Conservation (phyloP, 1,284 basidiomycete genomes). For the Marasmius oreades region DNA sequence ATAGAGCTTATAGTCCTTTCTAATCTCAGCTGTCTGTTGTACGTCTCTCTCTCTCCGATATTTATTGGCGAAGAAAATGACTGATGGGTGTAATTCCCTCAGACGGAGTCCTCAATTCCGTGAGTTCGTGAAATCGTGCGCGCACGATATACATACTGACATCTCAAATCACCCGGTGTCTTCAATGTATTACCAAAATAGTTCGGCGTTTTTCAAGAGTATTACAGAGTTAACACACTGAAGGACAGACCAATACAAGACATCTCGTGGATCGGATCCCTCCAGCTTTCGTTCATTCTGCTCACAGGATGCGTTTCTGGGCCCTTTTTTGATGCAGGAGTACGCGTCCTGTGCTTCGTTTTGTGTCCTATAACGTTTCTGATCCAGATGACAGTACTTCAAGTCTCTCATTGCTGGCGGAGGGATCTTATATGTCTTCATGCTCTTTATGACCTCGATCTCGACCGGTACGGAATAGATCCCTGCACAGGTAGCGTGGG, state of each 20-base stretch:
- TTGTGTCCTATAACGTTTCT: background rate
- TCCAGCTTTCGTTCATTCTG: conserved; percentile 19
- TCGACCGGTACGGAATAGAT: conserved; percentile 11
- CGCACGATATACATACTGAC: background rate
- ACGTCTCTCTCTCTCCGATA: conserved; percentile 3
- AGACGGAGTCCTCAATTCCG: conserved; percentile 19
- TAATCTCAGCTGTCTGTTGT: conserved; percentile 20
- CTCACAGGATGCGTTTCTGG: conserved; percentile 19
- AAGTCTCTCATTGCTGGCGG: conserved; percentile 16
- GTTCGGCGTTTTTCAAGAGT: conserved; percentile 21
- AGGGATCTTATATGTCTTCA: conserved; percentile 17
- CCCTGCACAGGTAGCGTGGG: background rate
- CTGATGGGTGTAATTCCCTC: background rate
- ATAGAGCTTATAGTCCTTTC: conserved; percentile 13
- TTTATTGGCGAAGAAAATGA: background rate
- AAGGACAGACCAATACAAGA: conserved; percentile 17
- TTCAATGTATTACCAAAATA: background rate
- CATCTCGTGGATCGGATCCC: conserved; percentile 22
- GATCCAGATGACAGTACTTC: conserved; percentile 12
- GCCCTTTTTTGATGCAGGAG: conserved; percentile 21
- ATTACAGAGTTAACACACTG: conserved; percentile 18
- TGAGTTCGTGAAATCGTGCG: conserved; percentile 1
- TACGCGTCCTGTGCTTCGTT: background rate
- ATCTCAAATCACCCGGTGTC: background rate
- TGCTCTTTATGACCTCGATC: conserved; percentile 20